A percentile compares a stretch with the other conserved stretches of the same genome.
phyloP scores from a whole-genome alignment of 2,329 filamentous ascomycete species.

The Talaromyces amestolkiae region DNA sequence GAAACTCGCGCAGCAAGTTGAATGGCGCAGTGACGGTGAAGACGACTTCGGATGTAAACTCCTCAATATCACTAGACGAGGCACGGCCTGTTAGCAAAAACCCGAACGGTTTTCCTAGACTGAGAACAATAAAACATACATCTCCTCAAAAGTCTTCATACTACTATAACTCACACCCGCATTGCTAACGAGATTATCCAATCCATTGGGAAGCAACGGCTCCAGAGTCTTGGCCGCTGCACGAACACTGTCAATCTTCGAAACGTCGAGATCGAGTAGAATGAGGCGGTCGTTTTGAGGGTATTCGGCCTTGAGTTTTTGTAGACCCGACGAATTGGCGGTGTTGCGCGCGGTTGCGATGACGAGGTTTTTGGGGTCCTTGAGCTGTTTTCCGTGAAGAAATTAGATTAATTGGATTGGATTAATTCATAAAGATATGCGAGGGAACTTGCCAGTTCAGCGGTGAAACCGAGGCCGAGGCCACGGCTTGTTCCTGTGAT shows the following conservation, averaged over 20 bases:
- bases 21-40: slow-evolving; percentile 39
- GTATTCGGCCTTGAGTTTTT: slow-evolving; percentile 7
- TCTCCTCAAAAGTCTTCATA: slow-evolving; percentile 2
- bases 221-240: background rate
- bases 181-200: slow-evolving; percentile 7
- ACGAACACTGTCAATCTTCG: slow-evolving; percentile 4
- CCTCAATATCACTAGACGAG: slow-evolving; percentile 1
- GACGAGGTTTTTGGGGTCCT: slow-evolving; percentile 9
- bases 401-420: background rate
- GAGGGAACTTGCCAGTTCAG: background rate
- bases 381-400: background rate
- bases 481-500: slow-evolving; percentile 15
- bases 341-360: slow-evolving; percentile 11
- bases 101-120: no score
- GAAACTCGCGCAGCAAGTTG: slow-evolving; percentile 25
- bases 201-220: background rate
- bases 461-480: slow-evolving; percentile 2
- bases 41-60: background rate
- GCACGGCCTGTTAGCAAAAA: background rate
- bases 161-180: background rate
- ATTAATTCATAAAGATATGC: background rate
- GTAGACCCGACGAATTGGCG: background rate
- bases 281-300: background rate
- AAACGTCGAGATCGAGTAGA: slow-evolving; percentile 5
- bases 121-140: background rate